Percentiles rank a stretch among this genome's conserved stretches.
These are phyloP conservation scores for Saturnispora diversa DNA, from an alignment of 805 yeast genomes.

Conservation along the genomic window DNA sequence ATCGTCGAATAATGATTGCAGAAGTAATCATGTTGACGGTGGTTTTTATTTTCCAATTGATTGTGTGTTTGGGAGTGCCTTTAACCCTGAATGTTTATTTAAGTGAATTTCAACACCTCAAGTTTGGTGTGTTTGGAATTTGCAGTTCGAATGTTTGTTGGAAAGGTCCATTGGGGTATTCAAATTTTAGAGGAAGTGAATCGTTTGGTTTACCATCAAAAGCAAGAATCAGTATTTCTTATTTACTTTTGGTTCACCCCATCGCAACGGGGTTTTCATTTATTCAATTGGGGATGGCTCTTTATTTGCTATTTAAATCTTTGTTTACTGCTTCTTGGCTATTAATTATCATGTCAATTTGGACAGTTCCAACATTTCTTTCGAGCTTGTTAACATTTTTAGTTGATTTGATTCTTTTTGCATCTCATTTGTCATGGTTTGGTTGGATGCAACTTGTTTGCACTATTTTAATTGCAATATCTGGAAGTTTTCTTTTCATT, in stretches of 20 bases:
- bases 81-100: constrained; percentile 41
- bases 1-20: not conserved
- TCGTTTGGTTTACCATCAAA: constrained; percentile 42
- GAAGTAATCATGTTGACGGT: not conserved
- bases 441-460: constrained; percentile 81
- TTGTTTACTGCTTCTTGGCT: constrained; percentile 31
- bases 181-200: constrained; percentile 11
- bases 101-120: constrained; percentile 40
- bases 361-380: constrained; percentile 63
- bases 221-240: constrained; percentile 51
- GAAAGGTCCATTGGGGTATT: constrained; percentile 37
- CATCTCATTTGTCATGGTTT: constrained; percentile 66
- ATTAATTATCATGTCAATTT: constrained; percentile 44
- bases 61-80: constrained; percentile 57
- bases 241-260: constrained; percentile 58
- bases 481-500: constrained; percentile 61
- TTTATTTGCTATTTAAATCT: constrained; percentile 33
- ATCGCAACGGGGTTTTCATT: constrained; percentile 50
- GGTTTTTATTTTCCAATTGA: constrained; percentile 46
- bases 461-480: constrained; percentile 54
- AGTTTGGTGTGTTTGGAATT: constrained; percentile 67
- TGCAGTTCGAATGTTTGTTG: constrained; percentile 41
- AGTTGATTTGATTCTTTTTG: constrained; percentile 73
- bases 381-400: constrained; percentile 65
- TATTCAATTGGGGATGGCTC: constrained; percentile 35